These are phyloP conservation scores for Blastobotrys robertii DNA, from an alignment of 805 yeast genomes.

Conservation along the genomic window DNA sequence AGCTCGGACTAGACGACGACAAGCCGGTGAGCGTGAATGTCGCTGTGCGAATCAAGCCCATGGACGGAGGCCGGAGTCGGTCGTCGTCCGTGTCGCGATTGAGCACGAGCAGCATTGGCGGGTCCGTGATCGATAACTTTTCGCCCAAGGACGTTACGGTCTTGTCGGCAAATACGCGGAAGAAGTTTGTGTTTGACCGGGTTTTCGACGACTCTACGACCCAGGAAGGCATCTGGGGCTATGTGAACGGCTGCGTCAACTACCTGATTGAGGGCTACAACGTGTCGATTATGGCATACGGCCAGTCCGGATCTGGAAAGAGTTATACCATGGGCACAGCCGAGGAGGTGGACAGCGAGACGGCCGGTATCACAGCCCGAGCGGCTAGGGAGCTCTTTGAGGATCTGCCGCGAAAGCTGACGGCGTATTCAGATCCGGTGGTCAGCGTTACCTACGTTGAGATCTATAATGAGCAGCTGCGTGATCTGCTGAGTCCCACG, in stretches of 20 bases:
- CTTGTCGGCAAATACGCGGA: conserved; percentile 3
- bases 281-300: conserved; percentile 23
- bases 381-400: conserved; percentile 11
- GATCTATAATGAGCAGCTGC: conserved; percentile 60
- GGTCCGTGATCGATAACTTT: background rate
- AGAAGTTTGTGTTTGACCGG: conserved; percentile 14
- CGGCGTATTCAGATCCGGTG: background rate
- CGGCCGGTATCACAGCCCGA: conserved; percentile 54
- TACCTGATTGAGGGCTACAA: conserved; percentile 18
- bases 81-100: too few species aligned
- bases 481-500: conserved; percentile 38
- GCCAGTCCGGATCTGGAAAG: conserved; percentile 31
- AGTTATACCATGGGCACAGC: conserved; percentile 34
- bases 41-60: conserved; percentile 5
- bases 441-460: conserved; percentile 46
- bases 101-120: background rate
- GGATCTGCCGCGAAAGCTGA: background rate
- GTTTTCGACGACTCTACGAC: conserved; percentile 15
- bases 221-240: conserved; percentile 13
- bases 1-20: too few species aligned
- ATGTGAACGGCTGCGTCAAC: conserved; percentile 7
- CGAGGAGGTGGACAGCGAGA: conserved; percentile 11
- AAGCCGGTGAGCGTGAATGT: conserved; percentile 3
- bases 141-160: background rate
- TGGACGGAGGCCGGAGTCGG: too few species aligned